A percentile compares a stretch with the other conserved stretches of the same genome.
phyloP scores from a whole-genome alignment of 805 yeast species.

The Wickerhamomyces sydowiorum region DNA sequence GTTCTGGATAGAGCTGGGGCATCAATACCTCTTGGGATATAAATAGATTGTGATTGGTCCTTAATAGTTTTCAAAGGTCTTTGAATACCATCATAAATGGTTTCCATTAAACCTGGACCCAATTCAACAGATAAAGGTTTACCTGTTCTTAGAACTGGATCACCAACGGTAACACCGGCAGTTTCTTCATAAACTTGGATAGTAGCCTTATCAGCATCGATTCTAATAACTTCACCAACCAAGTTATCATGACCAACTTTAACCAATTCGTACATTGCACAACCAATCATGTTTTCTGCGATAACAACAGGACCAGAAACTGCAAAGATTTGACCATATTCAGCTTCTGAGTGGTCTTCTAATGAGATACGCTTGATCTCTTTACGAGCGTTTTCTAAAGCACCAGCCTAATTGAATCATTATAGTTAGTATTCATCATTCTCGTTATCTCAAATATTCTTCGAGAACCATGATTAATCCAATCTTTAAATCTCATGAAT shows the following conservation, averaged over 20 bases:
- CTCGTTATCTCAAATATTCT: background rate
- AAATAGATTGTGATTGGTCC: conserved; percentile 82
- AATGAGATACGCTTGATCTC: conserved; percentile 81
- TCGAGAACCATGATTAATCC: no score
- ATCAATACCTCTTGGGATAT: conserved; percentile 98
- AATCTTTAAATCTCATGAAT: no score
- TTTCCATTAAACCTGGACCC: conserved; percentile 99
- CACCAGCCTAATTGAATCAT: conserved; percentile 64
- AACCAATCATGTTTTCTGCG: conserved; percentile 98
- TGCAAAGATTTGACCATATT: conserved; percentile 85
- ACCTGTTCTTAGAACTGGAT: conserved; percentile 97
- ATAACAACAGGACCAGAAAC: conserved; percentile 98
- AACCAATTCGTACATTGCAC: conserved; percentile 99
- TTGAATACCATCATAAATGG: conserved; percentile 98
- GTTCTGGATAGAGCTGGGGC: conserved; percentile 91
- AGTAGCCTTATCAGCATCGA: conserved; percentile 94
- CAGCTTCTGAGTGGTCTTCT: conserved; percentile 67
- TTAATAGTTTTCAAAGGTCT: conserved; percentile 95
- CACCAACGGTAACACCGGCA: conserved; percentile 98
- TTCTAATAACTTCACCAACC: conserved; percentile 98
- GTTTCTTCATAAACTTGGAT: conserved; percentile 99
- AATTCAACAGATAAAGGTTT: conserved; percentile 98
- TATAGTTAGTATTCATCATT: background rate
- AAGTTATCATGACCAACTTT: conserved; percentile 95
- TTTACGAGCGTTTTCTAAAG: conserved; percentile 94